Evolutionary conservation across 2,329 filamentous ascomycete genomes (phyloP).

Genomic region (Penicillium sp.): DNA sequence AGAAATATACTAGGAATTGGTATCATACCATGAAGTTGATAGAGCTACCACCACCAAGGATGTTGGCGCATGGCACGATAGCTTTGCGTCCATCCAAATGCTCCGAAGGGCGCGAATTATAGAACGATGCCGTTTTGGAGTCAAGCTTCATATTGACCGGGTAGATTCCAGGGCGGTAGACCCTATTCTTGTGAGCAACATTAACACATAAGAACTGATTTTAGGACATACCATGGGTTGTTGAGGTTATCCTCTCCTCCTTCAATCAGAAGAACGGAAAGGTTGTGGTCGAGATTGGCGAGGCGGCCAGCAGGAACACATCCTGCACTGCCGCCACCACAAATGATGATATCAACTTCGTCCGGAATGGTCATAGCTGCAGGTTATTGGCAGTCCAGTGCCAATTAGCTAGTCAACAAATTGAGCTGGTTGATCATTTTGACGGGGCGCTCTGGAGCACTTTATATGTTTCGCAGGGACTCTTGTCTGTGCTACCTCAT

Average conservation of each 20-base stretch:
- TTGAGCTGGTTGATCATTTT: neutral
- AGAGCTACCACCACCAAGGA: conserved; percentile 3
- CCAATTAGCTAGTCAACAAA: neutral
- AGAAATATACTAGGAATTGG: conserved; percentile 59
- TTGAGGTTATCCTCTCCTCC: conserved; percentile 73
- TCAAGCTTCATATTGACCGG: conserved; percentile 78
- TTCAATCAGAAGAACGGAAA: conserved; percentile 69
- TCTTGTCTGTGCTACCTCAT: neutral
- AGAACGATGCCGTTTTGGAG: conserved; percentile 80
- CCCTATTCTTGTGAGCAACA: conserved; percentile 44
- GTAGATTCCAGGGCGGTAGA: conserved; percentile 73
- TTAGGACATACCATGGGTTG: conserved; percentile 60
- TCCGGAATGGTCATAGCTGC: conserved; percentile 64
- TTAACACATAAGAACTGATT: neutral
- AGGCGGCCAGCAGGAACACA: conserved; percentile 50
- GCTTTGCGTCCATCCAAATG: conserved; percentile 1
- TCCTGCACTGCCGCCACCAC: conserved; percentile 67
- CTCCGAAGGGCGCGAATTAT: conserved; percentile 72
- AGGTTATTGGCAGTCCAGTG: neutral
- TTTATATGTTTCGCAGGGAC: neutral
- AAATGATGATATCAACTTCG: conserved; percentile 79
- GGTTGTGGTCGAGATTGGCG: conserved; percentile 74
- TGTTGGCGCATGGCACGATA: conserved; percentile 2
- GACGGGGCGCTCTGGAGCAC: neutral
- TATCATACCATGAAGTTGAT: conserved; percentile 33